Evolutionary conservation across 805 yeast genomes (phyloP), one percentile per base, ranked within the genome.

Genomic region (Nakazawaea ambrosiae): DNA sequence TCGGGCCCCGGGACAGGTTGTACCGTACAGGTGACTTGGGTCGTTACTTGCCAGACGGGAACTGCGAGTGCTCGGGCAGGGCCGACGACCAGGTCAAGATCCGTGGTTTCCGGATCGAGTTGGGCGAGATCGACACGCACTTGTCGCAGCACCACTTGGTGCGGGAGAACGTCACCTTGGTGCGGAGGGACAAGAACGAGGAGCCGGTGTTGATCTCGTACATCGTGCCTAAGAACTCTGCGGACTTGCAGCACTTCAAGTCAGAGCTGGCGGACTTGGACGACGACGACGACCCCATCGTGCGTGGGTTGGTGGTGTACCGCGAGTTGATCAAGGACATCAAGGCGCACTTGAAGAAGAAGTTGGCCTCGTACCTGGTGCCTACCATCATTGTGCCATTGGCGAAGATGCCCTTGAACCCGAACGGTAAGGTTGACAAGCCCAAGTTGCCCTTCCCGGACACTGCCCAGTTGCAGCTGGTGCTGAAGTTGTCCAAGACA

Each of bases 61-160:
- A 92, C 63, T 88, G 92, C 49, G 99, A 92, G 66, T 90, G 97
- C 60, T 83, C 95, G 57, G 99, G 99, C 42, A 78, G 99, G 58
- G 98, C 98, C 20, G 99, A 92, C 63, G 97, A 90, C 57, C 99
- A 92, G 61, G 96, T 92, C 44, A 92, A 92, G 61, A 92, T 92
- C 48, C 79, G 99, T 65, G 99, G 99, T 2, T 94, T 92, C 76
- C 78, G 99, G 63, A 94, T 92, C 46, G 99, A 92, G 63, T 70
- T 92, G 39, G 99, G 99, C 43, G 99, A 92, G 63, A 94, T 92
- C 55, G 97, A 92, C 59, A 92, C 98, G 12, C 96, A 92, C 56
- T 75, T 92, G 44, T 88, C 97, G 11, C 96, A 88, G 58, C 96
- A 89, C 65, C 84, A 92, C 2, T 64, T 78, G 45, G 95, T 92